phyloP scores from a whole-genome alignment of 371 early-diverging fungal genomes.

The Mucor circinelloides region DNA sequence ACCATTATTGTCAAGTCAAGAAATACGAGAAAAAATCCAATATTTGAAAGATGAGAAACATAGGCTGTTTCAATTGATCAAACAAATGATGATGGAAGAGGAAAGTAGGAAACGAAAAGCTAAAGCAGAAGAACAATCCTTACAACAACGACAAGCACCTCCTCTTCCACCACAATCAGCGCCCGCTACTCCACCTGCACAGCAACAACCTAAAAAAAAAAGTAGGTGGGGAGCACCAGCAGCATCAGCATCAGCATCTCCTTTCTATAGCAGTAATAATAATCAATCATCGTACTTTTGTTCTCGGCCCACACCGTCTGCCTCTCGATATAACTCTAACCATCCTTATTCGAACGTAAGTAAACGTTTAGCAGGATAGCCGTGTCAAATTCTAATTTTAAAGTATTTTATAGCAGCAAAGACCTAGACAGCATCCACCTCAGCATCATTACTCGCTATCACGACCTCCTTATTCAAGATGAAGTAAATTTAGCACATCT shows the following conservation, averaged over 20 bases:
- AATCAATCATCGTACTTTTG: slow-evolving; percentile 6
- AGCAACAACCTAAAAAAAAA: slow-evolving; percentile 3
- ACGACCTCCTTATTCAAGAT: slow-evolving; percentile 17
- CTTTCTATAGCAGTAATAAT: neutral
- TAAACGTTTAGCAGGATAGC: neutral
- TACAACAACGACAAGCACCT: neutral
- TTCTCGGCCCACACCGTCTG: slow-evolving; percentile 7
- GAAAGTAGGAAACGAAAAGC: slow-evolving; percentile 14
- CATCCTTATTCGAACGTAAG: slow-evolving; percentile 4
- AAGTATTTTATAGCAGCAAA: slow-evolving; percentile 3
- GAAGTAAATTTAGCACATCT: neutral
- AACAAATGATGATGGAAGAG: slow-evolving; percentile 22
- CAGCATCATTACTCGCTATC: slow-evolving; percentile 4
- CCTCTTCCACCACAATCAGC: neutral
- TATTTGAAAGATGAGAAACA: slow-evolving; percentile 30
- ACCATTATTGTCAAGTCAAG: slow-evolving; percentile 1
- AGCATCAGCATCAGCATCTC: neutral
- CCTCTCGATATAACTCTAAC: slow-evolving; percentile 9
- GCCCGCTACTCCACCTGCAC: neutral
- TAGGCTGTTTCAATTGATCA: slow-evolving; percentile 25
- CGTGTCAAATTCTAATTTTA: neutral
- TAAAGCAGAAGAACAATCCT: neutral
- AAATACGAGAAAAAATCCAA: slow-evolving; percentile 20
- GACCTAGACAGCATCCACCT: slow-evolving; percentile 5
- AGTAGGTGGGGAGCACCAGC: slow-evolving; percentile 15